A percentile compares a stretch with the other conserved stretches of the same genome.
phyloP scores from a whole-genome alignment of 176 grass and related monocot species.

The Musa schizocarpa region DNA sequence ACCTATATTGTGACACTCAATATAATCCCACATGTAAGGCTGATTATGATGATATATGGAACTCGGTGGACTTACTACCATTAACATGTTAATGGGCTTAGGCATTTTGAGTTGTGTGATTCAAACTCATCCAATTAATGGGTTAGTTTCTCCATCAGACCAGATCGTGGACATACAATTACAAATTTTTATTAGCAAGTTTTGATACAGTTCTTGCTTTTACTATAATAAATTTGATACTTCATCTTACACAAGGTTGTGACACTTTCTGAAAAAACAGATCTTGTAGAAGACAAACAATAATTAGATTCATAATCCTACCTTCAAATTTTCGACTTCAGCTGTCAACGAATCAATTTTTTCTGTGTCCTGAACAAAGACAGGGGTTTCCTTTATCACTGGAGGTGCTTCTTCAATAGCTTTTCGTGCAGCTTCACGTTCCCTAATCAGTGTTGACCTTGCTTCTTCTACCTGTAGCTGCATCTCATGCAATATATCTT shows the following conservation, averaged over 20 bases:
- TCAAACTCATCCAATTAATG: too few species aligned
- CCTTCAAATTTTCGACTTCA: constrained; percentile 74
- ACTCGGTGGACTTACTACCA: too few species aligned
- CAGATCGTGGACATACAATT: neutral
- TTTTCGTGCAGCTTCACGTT: constrained; percentile 90
- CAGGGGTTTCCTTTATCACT: constrained; percentile 83
- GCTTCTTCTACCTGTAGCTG: constrained; percentile 82
- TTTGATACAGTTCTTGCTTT: neutral
- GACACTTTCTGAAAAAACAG: too few species aligned
- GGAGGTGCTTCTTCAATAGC: constrained; percentile 96
- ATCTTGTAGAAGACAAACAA: constrained; percentile 10
- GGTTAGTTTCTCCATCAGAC: too few species aligned
- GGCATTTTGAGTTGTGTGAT: too few species aligned
- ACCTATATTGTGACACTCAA: too few species aligned
- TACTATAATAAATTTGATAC: neutral
- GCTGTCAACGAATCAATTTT: constrained; percentile 63
- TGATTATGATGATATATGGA: too few species aligned
- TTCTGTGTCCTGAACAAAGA: constrained; percentile 75
- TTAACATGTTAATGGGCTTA: too few species aligned
- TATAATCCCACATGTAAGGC: too few species aligned
- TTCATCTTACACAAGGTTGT: too few species aligned
- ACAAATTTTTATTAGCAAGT: neutral
- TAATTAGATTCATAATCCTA: constrained; percentile 22
- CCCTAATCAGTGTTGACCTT: constrained; percentile 47
- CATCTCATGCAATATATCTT: constrained; percentile 59